These are phyloP conservation scores for Chamaecyparis obtusa DNA, from an alignment of 75 land plant species.

Conservation along the genomic window DNA sequence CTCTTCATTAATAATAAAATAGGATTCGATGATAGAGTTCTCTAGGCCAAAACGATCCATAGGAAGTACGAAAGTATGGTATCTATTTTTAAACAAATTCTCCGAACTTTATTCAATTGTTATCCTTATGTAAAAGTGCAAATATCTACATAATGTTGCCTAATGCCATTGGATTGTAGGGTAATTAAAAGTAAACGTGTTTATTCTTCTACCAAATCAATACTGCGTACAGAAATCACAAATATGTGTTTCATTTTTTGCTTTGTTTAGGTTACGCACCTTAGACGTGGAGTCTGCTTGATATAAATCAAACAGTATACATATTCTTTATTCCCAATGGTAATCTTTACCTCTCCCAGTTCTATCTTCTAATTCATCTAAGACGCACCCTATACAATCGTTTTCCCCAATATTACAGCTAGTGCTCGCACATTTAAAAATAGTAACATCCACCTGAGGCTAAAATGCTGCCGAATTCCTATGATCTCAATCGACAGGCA, in stretches of 20 bases:
- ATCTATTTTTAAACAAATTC: background rate
- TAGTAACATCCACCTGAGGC: background rate
- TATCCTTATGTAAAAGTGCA: background rate
- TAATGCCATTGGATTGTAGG: background rate
- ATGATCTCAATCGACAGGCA: background rate
- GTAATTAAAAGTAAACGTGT: too few species aligned
- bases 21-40: background rate
- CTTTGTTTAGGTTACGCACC: too few species aligned
- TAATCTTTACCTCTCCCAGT: background rate
- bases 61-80: background rate
- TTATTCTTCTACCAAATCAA: too few species aligned
- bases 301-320: background rate
- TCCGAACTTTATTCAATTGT: background rate
- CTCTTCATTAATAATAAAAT: background rate
- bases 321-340: background rate
- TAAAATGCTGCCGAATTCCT: background rate
- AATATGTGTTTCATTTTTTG: too few species aligned
- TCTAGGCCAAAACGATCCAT: background rate
- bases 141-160: background rate
- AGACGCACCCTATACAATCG: background rate
- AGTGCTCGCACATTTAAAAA: background rate
- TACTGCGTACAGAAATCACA: too few species aligned
- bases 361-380: background rate
- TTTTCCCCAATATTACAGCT: background rate
- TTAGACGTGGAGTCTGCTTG: too few species aligned